phyloP scores from a whole-genome alignment of 2,329 filamentous ascomycete genomes.

The Aspergillus udagawae region DNA sequence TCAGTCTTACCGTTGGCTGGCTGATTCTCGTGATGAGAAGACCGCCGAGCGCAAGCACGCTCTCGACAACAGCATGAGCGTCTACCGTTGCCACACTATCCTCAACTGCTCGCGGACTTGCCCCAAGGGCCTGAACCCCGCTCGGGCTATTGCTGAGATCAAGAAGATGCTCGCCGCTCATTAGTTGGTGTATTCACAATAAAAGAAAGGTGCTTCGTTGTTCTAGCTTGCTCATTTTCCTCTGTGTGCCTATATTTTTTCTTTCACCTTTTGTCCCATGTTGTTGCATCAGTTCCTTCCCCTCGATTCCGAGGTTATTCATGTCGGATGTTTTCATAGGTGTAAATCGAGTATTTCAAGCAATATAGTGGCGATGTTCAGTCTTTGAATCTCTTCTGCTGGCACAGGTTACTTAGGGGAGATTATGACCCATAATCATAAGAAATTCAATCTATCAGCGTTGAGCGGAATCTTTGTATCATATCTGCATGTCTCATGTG shows the following conservation, averaged over 20 bases:
- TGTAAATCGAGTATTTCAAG: slow-evolving; percentile 25
- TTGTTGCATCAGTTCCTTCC: slow-evolving; percentile 12
- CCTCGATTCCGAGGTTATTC: slow-evolving; percentile 20
- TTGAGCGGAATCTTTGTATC: too few relatives aligned
- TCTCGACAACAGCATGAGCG: slow-evolving; percentile 96
- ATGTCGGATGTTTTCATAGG: slow-evolving; percentile 26
- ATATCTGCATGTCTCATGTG: too few relatives aligned
- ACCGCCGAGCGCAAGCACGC: slow-evolving; percentile 82
- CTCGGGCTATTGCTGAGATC: slow-evolving; percentile 91
- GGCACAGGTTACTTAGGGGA: too few relatives aligned
- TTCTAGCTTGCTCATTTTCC: slow-evolving; percentile 11
- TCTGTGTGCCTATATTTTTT: slow-evolving; percentile 6
- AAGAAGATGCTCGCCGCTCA: slow-evolving; percentile 84
- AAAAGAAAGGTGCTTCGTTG: slow-evolving; percentile 12
- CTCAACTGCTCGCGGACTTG: slow-evolving; percentile 97
- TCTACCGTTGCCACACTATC: slow-evolving; percentile 99
- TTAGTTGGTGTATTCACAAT: slow-evolving; percentile 14
- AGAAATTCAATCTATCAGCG: too few relatives aligned
- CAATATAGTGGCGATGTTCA: slow-evolving; percentile 4
- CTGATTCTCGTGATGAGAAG: slow-evolving; percentile 89
- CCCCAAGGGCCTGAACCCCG: slow-evolving; percentile 97
- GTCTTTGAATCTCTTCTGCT: neutral
- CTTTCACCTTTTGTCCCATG: slow-evolving; percentile 10
- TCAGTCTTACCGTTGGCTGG: slow-evolving; percentile 97
- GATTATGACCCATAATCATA: neutral